Evolutionary conservation across 768 basidiomycete genomes (phyloP), one percentile per base, ranked within the genome.

Genomic region (Tubosaeta sp.): DNA sequence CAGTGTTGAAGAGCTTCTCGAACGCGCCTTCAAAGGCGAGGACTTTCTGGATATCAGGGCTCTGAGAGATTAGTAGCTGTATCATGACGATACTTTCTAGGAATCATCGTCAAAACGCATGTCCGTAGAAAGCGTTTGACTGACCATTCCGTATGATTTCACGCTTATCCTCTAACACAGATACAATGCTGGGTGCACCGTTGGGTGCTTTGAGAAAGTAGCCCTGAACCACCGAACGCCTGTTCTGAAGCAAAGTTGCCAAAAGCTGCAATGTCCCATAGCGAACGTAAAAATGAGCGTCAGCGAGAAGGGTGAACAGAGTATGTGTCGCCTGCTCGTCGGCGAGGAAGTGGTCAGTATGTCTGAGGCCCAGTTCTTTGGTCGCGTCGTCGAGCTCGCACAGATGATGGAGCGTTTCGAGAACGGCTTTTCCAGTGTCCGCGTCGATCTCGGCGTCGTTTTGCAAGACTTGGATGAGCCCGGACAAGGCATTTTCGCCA

Each of bases 11-110:
- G 27, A 99, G 78, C 64, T 87, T 91, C 73, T 99, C 96, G 61
- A 99, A 98, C 2, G 90, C 90, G 18, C 96, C 94, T 59, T 94
- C 93, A 60, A 99, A 99, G 0, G 94, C 93, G 40, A 98, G 82
- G 27, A 97, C 84, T 70, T 97, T 98, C 64, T 97, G 95, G 31
- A 99, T 90, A 66, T 97, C 92, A 29, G 89, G 81, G 59, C 89
- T 97, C 59, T 94, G 87, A 0, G 83, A 82, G 32, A 88, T 82
- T 13, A 99, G 75, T 6, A 83, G 74, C 54, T 94, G 89, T 30
- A 94, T 77, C 71, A 94, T 82, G 14, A 83, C 75, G 34, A 96
- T 82, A 21, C 84, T 86, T 78, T 97, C 91, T 90, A 70, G 55
- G 35, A 31, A 44, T 35, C 29, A 32, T 48, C 43, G 44, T 66